These are phyloP conservation scores for Yamadazyma friedrichii DNA, from an alignment of 1,139 yeast species.

Conservation along the genomic window DNA sequence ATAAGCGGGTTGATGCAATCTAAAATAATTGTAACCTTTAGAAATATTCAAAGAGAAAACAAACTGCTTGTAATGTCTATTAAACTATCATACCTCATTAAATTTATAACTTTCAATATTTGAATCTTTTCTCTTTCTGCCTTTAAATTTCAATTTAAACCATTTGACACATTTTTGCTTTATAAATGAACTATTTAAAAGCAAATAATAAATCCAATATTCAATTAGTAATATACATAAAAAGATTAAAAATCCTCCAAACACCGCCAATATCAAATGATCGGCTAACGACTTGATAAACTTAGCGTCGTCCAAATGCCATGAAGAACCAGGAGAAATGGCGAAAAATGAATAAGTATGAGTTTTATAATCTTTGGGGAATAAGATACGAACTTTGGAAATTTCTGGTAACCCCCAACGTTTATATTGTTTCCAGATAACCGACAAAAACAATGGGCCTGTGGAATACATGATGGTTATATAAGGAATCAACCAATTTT, in stretches of 20 bases:
- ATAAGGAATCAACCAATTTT: constrained; percentile 81
- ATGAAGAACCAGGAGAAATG: constrained; percentile 76
- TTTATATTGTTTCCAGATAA: constrained; percentile 83
- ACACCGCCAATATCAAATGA: constrained; percentile 67
- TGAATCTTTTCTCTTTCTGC: constrained; percentile 55
- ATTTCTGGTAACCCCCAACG: constrained; percentile 71
- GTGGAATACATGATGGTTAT: constrained; percentile 92
- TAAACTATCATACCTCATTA: constrained; percentile 6
- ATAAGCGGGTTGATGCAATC: no score
- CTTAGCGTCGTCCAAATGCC: constrained; percentile 87
- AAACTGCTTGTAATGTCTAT: no score
- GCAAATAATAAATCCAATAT: constrained; percentile 54
- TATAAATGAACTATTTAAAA: constrained; percentile 5
- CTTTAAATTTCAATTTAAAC: constrained; percentile 14
- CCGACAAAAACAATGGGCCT: constrained; percentile 85
- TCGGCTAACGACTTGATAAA: constrained; percentile 67
- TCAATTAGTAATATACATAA: constrained; percentile 58
- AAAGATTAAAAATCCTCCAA: constrained; percentile 65
- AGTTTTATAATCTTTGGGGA: constrained; percentile 70
- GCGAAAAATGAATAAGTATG: constrained; percentile 61
- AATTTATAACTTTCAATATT: constrained; percentile 27
- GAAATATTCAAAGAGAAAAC: no score
- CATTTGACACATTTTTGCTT: constrained; percentile 5
- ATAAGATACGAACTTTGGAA: constrained; percentile 62
- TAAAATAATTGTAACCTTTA: no score